These are phyloP conservation scores for Diaporthe nobilis DNA, from an alignment of 2,329 filamentous ascomycete genomes.

Conservation along the genomic window DNA sequence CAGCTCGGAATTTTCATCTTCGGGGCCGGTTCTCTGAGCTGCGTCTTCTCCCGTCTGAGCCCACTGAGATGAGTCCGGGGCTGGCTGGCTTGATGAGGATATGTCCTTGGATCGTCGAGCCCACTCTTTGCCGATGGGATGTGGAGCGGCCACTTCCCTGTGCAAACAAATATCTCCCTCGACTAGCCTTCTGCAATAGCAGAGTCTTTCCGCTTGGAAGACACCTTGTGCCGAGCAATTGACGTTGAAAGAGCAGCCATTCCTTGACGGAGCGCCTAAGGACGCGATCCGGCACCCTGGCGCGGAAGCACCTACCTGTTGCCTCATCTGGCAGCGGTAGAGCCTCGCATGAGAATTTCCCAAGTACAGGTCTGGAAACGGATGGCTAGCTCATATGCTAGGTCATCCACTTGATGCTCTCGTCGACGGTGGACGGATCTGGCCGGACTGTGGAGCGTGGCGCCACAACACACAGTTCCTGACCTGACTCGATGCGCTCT, in stretches of 20 bases:
- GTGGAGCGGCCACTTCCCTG: constrained; percentile 7
- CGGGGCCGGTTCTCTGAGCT: background rate
- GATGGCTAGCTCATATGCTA: background rate
- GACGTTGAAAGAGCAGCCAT: too few species aligned
- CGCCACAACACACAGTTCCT: constrained; percentile 4
- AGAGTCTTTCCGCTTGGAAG: background rate
- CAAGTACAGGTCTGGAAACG: background rate
- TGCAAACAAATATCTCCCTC: background rate
- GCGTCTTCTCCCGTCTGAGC: background rate
- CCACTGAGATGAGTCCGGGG: background rate
- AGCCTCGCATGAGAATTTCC: background rate
- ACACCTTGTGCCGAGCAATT: background rate
- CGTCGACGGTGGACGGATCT: background rate
- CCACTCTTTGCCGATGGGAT: background rate
- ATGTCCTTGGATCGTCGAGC: constrained; percentile 1
- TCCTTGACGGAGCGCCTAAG: background rate
- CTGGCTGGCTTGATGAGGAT: constrained; percentile 7
- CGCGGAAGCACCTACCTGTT: background rate
- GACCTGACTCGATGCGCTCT: constrained; percentile 6
- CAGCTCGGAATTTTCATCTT: background rate
- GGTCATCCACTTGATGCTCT: background rate
- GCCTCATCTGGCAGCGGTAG: background rate
- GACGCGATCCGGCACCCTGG: background rate
- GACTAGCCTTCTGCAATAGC: background rate
- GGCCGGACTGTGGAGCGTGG: constrained; percentile 6